Evolutionary conservation across 2,329 filamentous ascomycete species (phyloP), one percentile per base, ranked within the genome.

Genomic region (Penicillium sp.): DNA sequence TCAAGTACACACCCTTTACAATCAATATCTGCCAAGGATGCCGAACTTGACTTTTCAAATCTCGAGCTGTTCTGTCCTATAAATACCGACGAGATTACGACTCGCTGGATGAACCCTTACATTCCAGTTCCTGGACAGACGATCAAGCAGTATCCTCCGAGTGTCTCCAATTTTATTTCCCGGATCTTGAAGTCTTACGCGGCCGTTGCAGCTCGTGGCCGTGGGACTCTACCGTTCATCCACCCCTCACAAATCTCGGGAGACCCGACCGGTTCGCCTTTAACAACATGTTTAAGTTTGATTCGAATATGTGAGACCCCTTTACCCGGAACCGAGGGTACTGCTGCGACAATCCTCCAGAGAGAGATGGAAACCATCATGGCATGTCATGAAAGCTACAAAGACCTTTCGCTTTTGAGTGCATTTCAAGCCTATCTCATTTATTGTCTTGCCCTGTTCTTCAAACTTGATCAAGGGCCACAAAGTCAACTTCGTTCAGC

Each of bases 401-500:
- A 67, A 40, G 57, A 66, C 11, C 45, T 68, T 40, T 59, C 61
- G 12, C 62, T 77, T 0, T 72, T 83, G 1, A 73, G 74, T 0
- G 73, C 76, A 1, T 81, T 82, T 22, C 81, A 83, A 58, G 75
- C 81, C 0, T 81, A 80, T 59, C 68, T 83, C 2, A 72, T 82
- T 6, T 81, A 81, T 54, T 64, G 75, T 1, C 74, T 83, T 69
- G 70, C 79, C 1, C 49, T 81, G 1, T 82, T 79, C 59, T 81
- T 81, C 49, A 62, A 62, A 1, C 54, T 74, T 1, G 60, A 59
- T 2, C 65, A 69, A 18, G 57, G 67, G 22, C 55, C 65, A 0
- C 54, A 63, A 25, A 60, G 71, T 0, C 73, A 75, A 35, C 66
- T 79, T 12, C 75, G 77, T 3, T 68, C 75, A 18, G 72, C 73